These are phyloP conservation scores for Pichia gijzeniarum DNA, from an alignment of 805 yeast species.

Conservation along the genomic window DNA sequence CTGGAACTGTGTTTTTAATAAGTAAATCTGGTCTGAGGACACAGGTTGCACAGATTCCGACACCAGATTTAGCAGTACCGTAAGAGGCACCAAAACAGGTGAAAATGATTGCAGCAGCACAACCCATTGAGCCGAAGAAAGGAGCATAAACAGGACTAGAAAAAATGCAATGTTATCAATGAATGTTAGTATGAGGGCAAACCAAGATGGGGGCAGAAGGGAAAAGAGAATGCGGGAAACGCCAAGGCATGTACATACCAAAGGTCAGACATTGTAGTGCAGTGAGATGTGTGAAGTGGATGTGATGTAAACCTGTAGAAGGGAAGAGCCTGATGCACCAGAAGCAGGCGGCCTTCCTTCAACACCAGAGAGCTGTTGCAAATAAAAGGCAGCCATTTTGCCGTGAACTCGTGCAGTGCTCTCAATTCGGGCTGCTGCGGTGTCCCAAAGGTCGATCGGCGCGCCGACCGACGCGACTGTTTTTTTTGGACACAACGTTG, in stretches of 20 bases:
- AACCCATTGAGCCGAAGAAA: slow-evolving; percentile 98
- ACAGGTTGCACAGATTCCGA: slow-evolving; percentile 98
- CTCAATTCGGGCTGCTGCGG: too few relatives aligned
- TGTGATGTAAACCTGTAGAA: background rate
- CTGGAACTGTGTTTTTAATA: slow-evolving; percentile 92
- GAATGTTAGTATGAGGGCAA: background rate
- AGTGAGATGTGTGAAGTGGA: background rate
- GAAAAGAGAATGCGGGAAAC: slow-evolving; percentile 29
- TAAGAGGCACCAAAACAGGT: slow-evolving; percentile 98
- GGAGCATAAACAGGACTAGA: slow-evolving; percentile 75
- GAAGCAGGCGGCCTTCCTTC: too few relatives aligned
- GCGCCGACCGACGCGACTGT: too few relatives aligned
- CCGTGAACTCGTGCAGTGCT: too few relatives aligned
- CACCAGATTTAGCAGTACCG: slow-evolving; percentile 99
- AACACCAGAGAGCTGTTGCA: too few relatives aligned
- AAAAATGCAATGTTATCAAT: background rate
- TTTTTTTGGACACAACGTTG: too few relatives aligned
- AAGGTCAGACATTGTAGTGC: slow-evolving; percentile 57
- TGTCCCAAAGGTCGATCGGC: background rate
- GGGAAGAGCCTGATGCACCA: background rate
- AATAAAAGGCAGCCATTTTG: background rate
- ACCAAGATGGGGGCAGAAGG: background rate
- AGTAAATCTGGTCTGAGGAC: slow-evolving; percentile 95
- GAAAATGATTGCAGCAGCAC: slow-evolving; percentile 98
- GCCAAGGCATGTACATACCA: slow-evolving; percentile 70